A percentile compares a stretch with the other conserved stretches of the same genome.
Conservation (phyloP, 306 rosid genomes). For the Elaeagnus macrophylla region DNA sequence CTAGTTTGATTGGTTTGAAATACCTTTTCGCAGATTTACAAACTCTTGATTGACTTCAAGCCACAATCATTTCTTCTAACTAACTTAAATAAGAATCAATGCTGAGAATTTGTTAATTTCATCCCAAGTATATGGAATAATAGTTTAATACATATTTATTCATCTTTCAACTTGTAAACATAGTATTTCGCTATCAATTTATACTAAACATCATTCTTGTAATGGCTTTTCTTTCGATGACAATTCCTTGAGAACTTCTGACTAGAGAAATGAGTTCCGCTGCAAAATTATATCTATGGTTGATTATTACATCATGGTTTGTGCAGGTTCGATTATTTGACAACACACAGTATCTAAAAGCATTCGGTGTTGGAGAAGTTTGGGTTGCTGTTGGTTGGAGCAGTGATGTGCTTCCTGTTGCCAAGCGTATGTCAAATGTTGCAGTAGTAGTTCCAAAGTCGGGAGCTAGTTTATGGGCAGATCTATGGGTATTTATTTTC, state of each 20-base stretch:
- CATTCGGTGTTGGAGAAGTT: slow-evolving; percentile 82
- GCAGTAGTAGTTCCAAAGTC: slow-evolving; percentile 84
- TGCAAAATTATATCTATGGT: neutral
- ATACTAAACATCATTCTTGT: too few species aligned
- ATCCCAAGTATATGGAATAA: too few species aligned
- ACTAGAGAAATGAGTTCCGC: neutral
- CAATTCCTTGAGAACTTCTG: neutral
- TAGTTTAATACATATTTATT: too few species aligned
- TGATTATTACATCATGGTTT: slow-evolving; percentile 8
- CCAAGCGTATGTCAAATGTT: slow-evolving; percentile 74
- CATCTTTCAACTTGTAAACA: too few species aligned
- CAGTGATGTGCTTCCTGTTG: slow-evolving; percentile 74
- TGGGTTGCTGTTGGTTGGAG: slow-evolving; percentile 99
- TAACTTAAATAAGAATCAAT: too few species aligned
- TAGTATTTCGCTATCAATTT: too few species aligned
- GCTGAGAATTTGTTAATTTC: too few species aligned
- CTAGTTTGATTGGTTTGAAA: too few species aligned
- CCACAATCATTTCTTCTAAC: too few species aligned
- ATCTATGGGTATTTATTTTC: slow-evolving; percentile 59
- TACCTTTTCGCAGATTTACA: too few species aligned
- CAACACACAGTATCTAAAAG: slow-evolving; percentile 66
- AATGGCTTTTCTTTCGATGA: too few species aligned
- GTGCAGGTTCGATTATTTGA: slow-evolving; percentile 74
- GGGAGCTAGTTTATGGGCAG: slow-evolving; percentile 89
- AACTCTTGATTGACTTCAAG: too few species aligned